Base-by-base conservation (phyloP, 2,329 filamentous ascomycete genomes). In the Aspergillus sp. region DNA sequence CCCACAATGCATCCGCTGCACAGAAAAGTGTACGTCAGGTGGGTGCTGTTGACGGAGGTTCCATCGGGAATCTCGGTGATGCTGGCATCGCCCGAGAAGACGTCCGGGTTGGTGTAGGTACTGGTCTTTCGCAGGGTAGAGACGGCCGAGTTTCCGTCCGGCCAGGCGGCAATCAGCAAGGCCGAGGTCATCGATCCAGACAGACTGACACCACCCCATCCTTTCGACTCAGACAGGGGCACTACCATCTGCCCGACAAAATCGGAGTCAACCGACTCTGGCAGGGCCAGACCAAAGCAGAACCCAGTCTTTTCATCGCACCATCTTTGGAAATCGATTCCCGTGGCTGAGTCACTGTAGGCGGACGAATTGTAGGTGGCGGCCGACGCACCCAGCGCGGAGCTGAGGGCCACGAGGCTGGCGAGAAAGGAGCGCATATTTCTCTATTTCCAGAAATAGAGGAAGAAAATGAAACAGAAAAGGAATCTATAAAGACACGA, bases 151-250 rank as follows among this genome's bases (percentile, higher is more conserved):
- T 59, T 49, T 6, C 56, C 57, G 44, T 53, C 49, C 13, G 56
- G 56, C 57, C 57, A 59, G 29, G 57, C 56, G 5, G 49, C 57
- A 17, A 59, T 51, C 43, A 59, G 25, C n/a, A 59, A 52, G 2
- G 51, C 42, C 10, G 46, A 17, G 25, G 53, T 58, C 57, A 59
- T 59, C 13, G 48, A 50, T 4, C 50, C 47, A 14, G 38, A 36
- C 32, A 58, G 48, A 56, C 57, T 59, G 19, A 59, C 57, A 54
- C 57, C 57, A 45, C 57, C 56, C 57, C 57, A 59, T 47, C 55
- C 57, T 34, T 56, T 50, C 9, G 53, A 54, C n/a, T 49, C 46
- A 21, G 49, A 42, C 20, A 58, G 51, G 4, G 57, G 55, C n/a
- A 59, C 56, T 14, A 38, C 40, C 46, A 59, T 13, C 45, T 58